Conservation (phyloP, 352 stramenopile species). For the Globisporangium sylvaticum region DNA sequence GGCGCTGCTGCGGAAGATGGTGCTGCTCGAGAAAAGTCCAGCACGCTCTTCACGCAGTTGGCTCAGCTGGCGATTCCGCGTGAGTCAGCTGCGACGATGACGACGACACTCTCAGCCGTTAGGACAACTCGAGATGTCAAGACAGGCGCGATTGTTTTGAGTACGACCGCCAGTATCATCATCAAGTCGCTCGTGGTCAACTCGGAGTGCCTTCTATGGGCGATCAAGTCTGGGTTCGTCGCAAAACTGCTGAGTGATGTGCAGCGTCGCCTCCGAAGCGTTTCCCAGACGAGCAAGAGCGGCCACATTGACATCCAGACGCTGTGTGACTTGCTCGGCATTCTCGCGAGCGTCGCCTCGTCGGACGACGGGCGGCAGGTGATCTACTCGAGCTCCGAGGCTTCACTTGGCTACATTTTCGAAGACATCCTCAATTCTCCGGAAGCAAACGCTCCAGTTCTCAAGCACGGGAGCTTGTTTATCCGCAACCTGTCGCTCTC, state of each 20-base stretch:
- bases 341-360: slow-evolving; percentile 39
- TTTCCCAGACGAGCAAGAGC: slow-evolving; percentile 32
- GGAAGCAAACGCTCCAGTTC: slow-evolving; percentile 18
- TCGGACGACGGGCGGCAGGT: slow-evolving; percentile 42
- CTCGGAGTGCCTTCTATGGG: slow-evolving; percentile 40
- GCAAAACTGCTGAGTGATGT: slow-evolving; percentile 31
- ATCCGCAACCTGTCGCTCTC: slow-evolving; percentile 60
- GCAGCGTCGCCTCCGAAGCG: slow-evolving; percentile 31
- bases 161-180: slow-evolving; percentile 35
- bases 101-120: neutral
- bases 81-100: neutral
- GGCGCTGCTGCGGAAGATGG: neutral
- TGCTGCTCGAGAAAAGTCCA: neutral
- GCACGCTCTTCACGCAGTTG: slow-evolving; percentile 17
- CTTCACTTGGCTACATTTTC: slow-evolving; percentile 33
- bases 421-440: slow-evolving; percentile 41
- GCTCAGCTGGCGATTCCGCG: slow-evolving; percentile 8
- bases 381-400: slow-evolving; percentile 29
- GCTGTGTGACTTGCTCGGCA: slow-evolving; percentile 37
- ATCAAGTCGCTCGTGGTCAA: slow-evolving; percentile 45
- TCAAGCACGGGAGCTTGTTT: slow-evolving; percentile 34
- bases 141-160: slow-evolving; percentile 9
- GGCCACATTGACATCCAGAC: slow-evolving; percentile 27
- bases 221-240: slow-evolving; percentile 42
- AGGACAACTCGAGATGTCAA: neutral